Percentiles rank a stretch among this genome's conserved stretches.
phyloP scores from a whole-genome alignment of 2,329 filamentous ascomycete genomes.

The Cladosporium halotolerans region DNA sequence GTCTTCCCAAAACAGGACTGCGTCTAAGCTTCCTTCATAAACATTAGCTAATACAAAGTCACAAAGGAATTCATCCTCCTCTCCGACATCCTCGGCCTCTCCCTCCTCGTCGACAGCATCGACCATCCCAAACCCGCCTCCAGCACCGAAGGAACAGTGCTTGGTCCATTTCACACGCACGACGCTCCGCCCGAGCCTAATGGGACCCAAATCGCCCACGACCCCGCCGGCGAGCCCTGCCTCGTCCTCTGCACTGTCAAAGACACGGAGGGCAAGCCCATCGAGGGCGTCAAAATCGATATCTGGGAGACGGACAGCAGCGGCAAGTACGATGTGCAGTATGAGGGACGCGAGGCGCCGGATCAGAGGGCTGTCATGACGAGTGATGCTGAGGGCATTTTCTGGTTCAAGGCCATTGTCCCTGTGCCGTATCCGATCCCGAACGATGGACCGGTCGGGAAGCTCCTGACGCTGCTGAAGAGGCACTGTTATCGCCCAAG shows the following conservation, averaged over 20 bases:
- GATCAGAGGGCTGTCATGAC: conserved; percentile 67
- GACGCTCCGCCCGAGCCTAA: conserved; percentile 55
- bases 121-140: conserved; percentile 70
- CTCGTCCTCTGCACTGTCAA: conserved; percentile 68
- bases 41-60: neutral
- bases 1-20: conserved; percentile 14
- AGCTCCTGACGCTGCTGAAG: conserved; percentile 57
- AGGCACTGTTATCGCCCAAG: conserved; percentile 72
- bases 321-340: conserved; percentile 79
- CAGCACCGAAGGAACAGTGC: conserved; percentile 70
- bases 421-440: conserved; percentile 84
- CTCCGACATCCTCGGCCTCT: conserved; percentile 72
- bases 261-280: conserved; percentile 57
- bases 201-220: conserved; percentile 60
- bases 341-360: conserved; percentile 55
- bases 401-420: conserved; percentile 80
- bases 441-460: conserved; percentile 75
- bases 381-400: conserved; percentile 64
- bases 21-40: neutral
- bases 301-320: conserved; percentile 79
- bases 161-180: conserved; percentile 79
- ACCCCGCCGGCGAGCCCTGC: conserved; percentile 62
- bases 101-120: conserved; percentile 73
- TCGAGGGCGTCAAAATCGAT: conserved; percentile 64
- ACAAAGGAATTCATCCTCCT: conserved; percentile 64